Percentiles rank a stretch among this genome's conserved stretches.
phyloP scores from a whole-genome alignment of 2,329 filamentous ascomycete species.

The Fusarium armeniacum region DNA sequence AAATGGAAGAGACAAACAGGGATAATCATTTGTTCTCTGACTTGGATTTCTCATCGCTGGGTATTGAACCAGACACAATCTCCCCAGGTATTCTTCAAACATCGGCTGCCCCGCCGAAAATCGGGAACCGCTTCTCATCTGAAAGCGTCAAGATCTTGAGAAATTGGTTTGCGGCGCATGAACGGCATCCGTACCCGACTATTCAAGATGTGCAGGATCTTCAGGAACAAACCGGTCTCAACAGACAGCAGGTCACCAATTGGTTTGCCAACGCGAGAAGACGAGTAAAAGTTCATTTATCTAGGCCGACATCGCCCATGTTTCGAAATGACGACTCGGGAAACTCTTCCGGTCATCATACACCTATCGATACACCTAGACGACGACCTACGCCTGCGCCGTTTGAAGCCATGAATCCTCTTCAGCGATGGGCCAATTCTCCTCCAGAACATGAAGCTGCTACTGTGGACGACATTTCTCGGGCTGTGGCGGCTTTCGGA shows the following conservation, averaged over 20 bases:
- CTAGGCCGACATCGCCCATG: slow-evolving; percentile 50
- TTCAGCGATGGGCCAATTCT: slow-evolving; percentile 54
- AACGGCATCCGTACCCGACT: slow-evolving; percentile 83
- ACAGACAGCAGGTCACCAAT: slow-evolving; percentile 83
- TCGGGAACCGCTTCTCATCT: slow-evolving; percentile 36
- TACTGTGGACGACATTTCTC: slow-evolving; percentile 51
- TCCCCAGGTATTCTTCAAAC: slow-evolving; percentile 34
- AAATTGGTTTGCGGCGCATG: slow-evolving; percentile 82
- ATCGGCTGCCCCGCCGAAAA: slow-evolving; percentile 35
- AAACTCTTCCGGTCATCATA: slow-evolving; percentile 29
- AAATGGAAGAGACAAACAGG: slow-evolving; percentile 6
- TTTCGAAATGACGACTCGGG: slow-evolving; percentile 37
- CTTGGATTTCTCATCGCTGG: slow-evolving; percentile 2
- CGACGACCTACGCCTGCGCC: slow-evolving; percentile 55
- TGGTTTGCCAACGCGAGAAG: slow-evolving; percentile 90
- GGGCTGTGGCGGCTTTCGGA: slow-evolving; percentile 52
- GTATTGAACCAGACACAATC: slow-evolving; percentile 16
- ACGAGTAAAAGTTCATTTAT: slow-evolving; percentile 73
- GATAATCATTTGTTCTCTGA: slow-evolving; percentile 1
- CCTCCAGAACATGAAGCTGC: slow-evolving; percentile 54
- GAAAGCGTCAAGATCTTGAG: slow-evolving; percentile 68
- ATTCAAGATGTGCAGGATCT: slow-evolving; percentile 84
- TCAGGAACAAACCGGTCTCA: slow-evolving; percentile 80
- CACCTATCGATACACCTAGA: slow-evolving; percentile 70
- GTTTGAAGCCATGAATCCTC: slow-evolving; percentile 45